Conservation (phyloP, 768 basidiomycete genomes). For the Auriscalpium microsporum region DNA sequence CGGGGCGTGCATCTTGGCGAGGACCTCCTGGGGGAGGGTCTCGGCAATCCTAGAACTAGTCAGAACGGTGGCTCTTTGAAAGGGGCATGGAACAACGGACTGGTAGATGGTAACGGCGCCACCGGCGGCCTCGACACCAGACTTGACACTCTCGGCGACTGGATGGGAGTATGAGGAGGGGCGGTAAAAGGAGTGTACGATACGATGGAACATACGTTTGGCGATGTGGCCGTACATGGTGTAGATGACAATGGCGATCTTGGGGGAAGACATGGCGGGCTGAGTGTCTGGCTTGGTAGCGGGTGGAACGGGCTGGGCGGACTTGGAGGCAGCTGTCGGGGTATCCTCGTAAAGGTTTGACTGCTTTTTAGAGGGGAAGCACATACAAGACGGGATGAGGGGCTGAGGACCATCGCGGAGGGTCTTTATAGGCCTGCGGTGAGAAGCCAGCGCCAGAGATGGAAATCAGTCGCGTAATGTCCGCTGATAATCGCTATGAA, state of each 20-base stretch:
- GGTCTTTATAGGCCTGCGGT: constrained; percentile 4
- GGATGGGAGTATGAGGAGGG: background rate
- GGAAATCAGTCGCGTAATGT: background rate
- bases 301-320: constrained; percentile 8
- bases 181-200: background rate
- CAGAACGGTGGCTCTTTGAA: background rate
- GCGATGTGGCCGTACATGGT: constrained; percentile 68
- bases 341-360: constrained; percentile 26
- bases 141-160: constrained; percentile 55
- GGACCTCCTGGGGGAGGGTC: constrained; percentile 63
- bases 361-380: constrained; percentile 32
- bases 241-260: constrained; percentile 66
- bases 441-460: background rate
- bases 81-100: constrained; percentile 21
- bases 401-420: background rate
- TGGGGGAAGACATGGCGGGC: constrained; percentile 31
- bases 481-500: too few relatives aligned
- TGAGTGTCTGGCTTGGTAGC: background rate
- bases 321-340: constrained; percentile 11
- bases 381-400: constrained; percentile 22
- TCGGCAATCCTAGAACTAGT: constrained; percentile 53
- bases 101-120: constrained; percentile 39
- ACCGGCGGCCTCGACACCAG: constrained; percentile 34
- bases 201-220: constrained; percentile 36
- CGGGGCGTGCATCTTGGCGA: constrained; percentile 62